A percentile compares a stretch with the other conserved stretches of the same genome.
Conservation (phyloP, 2,329 filamentous ascomycete species). For the Aspergillus floridensis region DNA sequence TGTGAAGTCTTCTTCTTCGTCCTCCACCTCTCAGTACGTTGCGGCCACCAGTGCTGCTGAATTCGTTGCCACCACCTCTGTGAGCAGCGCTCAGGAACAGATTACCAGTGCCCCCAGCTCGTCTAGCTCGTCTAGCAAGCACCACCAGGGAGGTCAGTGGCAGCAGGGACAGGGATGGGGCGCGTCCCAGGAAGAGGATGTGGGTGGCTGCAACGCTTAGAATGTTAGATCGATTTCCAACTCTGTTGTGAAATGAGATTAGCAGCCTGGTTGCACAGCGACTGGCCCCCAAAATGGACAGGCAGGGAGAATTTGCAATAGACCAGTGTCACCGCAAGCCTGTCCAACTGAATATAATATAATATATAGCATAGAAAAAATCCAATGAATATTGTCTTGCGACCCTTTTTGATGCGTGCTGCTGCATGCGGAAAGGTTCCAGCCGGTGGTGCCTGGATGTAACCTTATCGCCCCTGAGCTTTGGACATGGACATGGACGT, state of each 20-base stretch:
- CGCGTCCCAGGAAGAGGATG: neutral
- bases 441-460: neutral
- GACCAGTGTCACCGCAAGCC: neutral
- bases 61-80: neutral
- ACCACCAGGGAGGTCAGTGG: neutral
- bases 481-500: neutral
- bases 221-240: neutral
- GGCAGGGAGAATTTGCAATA: neutral
- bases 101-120: neutral
- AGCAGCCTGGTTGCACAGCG: neutral
- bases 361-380: neutral
- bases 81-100: neutral
- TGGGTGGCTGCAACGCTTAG: neutral
- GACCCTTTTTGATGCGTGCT: neutral
- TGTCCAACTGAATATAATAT: neutral
- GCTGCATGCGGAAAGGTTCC: neutral
- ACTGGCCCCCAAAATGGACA: neutral
- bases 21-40: neutral
- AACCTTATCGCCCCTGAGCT: neutral
- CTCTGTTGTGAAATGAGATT: too few species aligned
- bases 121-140: neutral
- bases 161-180: neutral
- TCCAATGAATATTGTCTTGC: neutral
- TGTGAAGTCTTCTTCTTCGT: neutral
- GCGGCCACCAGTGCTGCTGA: neutral